A percentile compares a stretch with the other conserved stretches of the same genome.
Conservation (phyloP, 2,329 filamentous ascomycete genomes). For the Cladosporium sp. region DNA sequence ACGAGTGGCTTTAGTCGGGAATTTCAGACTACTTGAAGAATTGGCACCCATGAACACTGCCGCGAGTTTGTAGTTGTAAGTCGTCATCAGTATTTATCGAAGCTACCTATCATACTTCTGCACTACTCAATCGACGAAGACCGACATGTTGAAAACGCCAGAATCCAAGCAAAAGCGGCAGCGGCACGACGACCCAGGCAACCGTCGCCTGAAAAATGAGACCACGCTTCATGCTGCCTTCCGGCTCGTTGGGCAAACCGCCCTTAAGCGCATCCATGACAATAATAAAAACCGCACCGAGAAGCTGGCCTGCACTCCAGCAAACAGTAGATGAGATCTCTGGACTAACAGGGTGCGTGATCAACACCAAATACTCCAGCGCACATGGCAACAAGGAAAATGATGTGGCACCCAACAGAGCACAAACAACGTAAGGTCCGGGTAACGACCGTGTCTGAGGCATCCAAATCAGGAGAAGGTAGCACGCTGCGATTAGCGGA, state of each 20-base stretch:
- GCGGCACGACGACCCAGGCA: slow-evolving; percentile 58
- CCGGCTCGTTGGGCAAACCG: slow-evolving; percentile 28
- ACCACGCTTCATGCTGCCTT: slow-evolving; percentile 64
- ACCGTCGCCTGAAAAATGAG: slow-evolving; percentile 77
- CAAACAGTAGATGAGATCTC: slow-evolving; percentile 78
- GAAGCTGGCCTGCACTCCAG: slow-evolving; percentile 80
- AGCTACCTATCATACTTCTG: not conserved
- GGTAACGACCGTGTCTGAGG: slow-evolving; percentile 57
- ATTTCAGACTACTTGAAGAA: too few relatives aligned
- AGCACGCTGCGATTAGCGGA: slow-evolving; percentile 62
- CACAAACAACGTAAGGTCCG: slow-evolving; percentile 70
- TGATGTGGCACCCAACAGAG: slow-evolving; percentile 69
- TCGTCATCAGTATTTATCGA: too few relatives aligned
- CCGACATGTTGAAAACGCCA: slow-evolving; percentile 17
- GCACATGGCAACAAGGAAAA: slow-evolving; percentile 80
- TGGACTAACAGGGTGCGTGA: slow-evolving; percentile 80
- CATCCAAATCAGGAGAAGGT: slow-evolving; percentile 78
- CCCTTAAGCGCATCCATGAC: slow-evolving; percentile 69
- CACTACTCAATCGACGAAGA: slow-evolving; percentile 6
- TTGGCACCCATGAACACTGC: too few relatives aligned
- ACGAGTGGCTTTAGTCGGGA: too few relatives aligned
- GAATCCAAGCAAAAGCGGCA: slow-evolving; percentile 64
- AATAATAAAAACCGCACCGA: slow-evolving; percentile 81
- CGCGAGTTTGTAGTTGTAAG: too few relatives aligned
- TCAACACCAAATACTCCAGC: slow-evolving; percentile 80